Evolutionary conservation across 2,329 filamentous ascomycete genomes (phyloP).

Genomic region (Phaeomoniella chlamydospora): DNA sequence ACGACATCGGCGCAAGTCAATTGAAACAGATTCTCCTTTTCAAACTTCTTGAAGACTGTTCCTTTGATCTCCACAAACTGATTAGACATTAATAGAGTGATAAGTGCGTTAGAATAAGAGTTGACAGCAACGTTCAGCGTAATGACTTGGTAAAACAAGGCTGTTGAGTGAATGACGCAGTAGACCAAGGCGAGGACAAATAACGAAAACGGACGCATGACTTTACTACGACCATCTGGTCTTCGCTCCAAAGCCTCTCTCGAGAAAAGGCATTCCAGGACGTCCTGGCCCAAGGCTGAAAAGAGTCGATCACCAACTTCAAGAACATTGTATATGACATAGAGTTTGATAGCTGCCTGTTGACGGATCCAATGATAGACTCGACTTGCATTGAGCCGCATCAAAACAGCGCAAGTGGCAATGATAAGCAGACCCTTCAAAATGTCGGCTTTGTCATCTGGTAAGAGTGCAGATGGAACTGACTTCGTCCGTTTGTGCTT

Average conservation of each 20-base stretch:
- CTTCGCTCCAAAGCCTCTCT: constrained; percentile 82
- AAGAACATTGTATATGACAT: constrained; percentile 96
- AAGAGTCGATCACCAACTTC: constrained; percentile 81
- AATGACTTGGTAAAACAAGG: constrained; percentile 93
- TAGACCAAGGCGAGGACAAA: constrained; percentile 77
- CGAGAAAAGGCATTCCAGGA: constrained; percentile 90
- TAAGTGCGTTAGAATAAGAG: constrained; percentile 88
- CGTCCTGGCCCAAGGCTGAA: constrained; percentile 84
- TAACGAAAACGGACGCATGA: constrained; percentile 78
- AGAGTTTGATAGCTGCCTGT: constrained; percentile 93
- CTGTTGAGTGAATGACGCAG: constrained; percentile 73
- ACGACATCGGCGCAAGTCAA: constrained; percentile 93
- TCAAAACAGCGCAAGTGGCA: constrained; percentile 68
- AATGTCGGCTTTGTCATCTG: constrained; percentile 89
- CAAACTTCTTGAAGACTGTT: constrained; percentile 96
- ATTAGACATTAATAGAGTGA: constrained; percentile 87
- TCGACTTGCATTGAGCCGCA: constrained; percentile 84
- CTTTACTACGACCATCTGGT: constrained; percentile 75
- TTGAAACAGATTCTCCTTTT: constrained; percentile 95
- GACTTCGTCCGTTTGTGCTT: constrained; percentile 65
- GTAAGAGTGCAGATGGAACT: constrained; percentile 67
- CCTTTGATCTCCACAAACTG: constrained; percentile 99
- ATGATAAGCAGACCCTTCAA: constrained; percentile 82
- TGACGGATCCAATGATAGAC: constrained; percentile 98
- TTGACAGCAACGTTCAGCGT: constrained; percentile 97